phyloP scores from a whole-genome alignment of 371 early-diverging fungal species.

The Gilbertella persicaria region DNA sequence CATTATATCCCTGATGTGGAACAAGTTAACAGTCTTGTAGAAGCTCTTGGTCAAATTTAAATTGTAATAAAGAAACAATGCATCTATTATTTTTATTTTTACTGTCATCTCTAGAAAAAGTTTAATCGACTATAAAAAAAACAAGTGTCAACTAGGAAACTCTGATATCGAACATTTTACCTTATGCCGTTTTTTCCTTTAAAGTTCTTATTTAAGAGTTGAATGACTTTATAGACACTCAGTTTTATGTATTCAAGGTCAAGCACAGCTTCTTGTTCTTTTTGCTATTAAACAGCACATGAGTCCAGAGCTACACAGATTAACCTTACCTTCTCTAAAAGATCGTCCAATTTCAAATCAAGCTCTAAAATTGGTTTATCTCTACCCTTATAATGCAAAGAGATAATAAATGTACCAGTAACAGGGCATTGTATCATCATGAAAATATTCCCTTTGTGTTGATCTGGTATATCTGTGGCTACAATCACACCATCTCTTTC shows the following conservation, averaged over 20 bases:
- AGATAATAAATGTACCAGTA: constrained; percentile 85
- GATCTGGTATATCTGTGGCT: constrained; percentile 88
- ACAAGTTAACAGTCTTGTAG: constrained; percentile 63
- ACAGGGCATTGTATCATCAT: constrained; percentile 84
- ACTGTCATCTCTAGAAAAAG: neutral
- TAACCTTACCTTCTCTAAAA: constrained; percentile 86
- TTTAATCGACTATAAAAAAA: neutral
- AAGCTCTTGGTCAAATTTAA: constrained; percentile 42
- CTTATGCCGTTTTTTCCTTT: constrained; percentile 51
- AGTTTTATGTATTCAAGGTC: constrained; percentile 95
- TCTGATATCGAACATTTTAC: neutral
- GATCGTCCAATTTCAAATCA: constrained; percentile 92
- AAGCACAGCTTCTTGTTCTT: constrained; percentile 77
- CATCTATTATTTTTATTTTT: neutral
- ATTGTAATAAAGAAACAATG: neutral
- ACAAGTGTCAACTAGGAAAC: no score
- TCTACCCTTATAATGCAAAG: constrained; percentile 81
- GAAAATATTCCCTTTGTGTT: constrained; percentile 73
- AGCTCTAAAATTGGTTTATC: constrained; percentile 94
- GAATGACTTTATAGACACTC: constrained; percentile 47
- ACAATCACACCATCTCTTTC: constrained; percentile 90
- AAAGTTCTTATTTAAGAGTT: constrained; percentile 46
- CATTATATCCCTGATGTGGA: constrained; percentile 76
- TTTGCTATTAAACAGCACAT: no score
- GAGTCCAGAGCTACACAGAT: no score